Conservation (phyloP, 1,139 yeast species). For the Taphrina flavorubra region DNA sequence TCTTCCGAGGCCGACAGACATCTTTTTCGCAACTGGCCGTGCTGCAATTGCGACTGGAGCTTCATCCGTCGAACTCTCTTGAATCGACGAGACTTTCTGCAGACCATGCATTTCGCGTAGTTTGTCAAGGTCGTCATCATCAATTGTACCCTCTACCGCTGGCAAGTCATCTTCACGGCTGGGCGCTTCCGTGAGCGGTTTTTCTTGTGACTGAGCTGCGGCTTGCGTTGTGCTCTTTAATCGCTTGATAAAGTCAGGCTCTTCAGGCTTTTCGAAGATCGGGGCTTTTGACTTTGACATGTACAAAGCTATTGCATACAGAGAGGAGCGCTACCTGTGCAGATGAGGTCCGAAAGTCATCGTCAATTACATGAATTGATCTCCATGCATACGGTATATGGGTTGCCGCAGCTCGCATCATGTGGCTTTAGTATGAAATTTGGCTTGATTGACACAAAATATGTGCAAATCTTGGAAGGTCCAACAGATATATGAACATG, state of each 20-base stretch:
- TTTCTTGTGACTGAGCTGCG: not conserved
- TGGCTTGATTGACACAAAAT: too few species aligned
- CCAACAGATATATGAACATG: too few species aligned
- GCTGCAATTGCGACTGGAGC: not conserved
- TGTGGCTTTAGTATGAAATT: too few species aligned
- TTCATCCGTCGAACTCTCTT: not conserved
- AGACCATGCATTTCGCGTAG: slow-evolving; percentile 10
- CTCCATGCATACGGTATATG: too few species aligned
- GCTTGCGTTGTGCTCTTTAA: slow-evolving; percentile 4
- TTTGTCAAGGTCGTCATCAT: not conserved
- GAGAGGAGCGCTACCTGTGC: not conserved
- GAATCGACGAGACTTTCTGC: not conserved
- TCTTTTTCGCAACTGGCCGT: not conserved
- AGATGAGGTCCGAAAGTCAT: too few species aligned
- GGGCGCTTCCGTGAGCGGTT: slow-evolving; percentile 27
- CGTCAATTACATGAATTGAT: too few species aligned
- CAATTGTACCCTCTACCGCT: not conserved
- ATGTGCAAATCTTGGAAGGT: too few species aligned
- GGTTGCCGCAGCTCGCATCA: too few species aligned
- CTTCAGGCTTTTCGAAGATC: slow-evolving; percentile 29
- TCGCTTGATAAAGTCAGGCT: slow-evolving; percentile 30
- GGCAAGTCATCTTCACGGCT: slow-evolving; percentile 37
- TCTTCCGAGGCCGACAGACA: not conserved
- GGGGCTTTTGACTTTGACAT: slow-evolving; percentile 28
- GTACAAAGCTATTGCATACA: not conserved